Conservation (phyloP, 768 basidiomycete species). For the Suillus paluster region DNA sequence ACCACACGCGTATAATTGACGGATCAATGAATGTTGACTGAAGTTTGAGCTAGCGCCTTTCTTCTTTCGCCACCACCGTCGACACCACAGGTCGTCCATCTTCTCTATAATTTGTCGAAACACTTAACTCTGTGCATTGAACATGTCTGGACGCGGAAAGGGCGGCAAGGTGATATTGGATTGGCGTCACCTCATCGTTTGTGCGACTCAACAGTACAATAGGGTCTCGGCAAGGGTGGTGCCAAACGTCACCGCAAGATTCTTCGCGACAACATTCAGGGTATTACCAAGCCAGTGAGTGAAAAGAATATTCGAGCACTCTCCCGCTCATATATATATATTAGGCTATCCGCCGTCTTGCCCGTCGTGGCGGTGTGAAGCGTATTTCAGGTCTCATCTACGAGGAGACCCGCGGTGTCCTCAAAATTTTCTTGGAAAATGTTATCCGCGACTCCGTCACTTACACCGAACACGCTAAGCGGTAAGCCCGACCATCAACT, state of each 20-base stretch:
- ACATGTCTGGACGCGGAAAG: conserved; percentile 53
- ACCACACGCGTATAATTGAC: conserved; percentile 6
- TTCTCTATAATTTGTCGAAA: conserved; percentile 19
- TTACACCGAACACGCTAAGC: conserved; percentile 92
- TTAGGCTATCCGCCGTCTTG: conserved; percentile 78
- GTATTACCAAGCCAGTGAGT: conserved; percentile 53
- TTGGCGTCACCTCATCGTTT: neutral
- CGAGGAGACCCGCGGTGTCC: conserved; percentile 92
- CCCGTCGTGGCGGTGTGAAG: conserved; percentile 92
- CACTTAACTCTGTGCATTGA: conserved; percentile 16
- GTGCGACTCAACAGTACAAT: conserved; percentile 13
- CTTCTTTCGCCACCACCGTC: neutral
- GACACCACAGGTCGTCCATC: conserved; percentile 3
- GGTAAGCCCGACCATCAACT: conserved; percentile 29
- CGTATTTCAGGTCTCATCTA: conserved; percentile 90
- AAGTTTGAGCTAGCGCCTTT: neutral
- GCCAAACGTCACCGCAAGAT: conserved; percentile 53
- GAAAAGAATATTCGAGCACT: conserved; percentile 24
- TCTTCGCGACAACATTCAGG: conserved; percentile 53
- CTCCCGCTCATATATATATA: conserved; percentile 66
- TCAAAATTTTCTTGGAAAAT: conserved; percentile 89
- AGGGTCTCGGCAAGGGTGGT: conserved; percentile 57
- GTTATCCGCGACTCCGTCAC: conserved; percentile 92
- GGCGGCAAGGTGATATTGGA: conserved; percentile 50
- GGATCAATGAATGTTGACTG: neutral